phyloP scores from a whole-genome alignment of 257 asterid species.

The Solanum etuberosum region DNA sequence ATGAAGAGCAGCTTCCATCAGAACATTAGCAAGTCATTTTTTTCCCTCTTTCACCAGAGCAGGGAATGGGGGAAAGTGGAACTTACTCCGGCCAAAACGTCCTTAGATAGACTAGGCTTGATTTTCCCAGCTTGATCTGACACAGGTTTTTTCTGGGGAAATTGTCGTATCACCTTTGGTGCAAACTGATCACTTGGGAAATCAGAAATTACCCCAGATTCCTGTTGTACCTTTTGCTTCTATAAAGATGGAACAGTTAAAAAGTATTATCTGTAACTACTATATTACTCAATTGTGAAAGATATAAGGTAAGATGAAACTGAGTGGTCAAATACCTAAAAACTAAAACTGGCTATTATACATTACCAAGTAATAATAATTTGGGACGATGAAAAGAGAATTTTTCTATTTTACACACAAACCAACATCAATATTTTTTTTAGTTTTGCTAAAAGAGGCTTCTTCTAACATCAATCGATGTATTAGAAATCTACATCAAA shows the following conservation, averaged over 20 bases:
- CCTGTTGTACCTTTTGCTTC: slow-evolving; percentile 55
- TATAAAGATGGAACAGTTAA: slow-evolving; percentile 10
- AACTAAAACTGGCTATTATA: not conserved
- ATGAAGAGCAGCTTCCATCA: not conserved
- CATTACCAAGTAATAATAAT: not conserved
- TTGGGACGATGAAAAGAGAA: not conserved
- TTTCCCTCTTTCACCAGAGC: not conserved
- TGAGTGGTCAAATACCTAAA: not conserved
- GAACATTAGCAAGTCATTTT: not conserved
- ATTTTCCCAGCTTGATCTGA: slow-evolving; percentile 22
- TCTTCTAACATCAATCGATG: not conserved
- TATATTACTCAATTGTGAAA: not conserved
- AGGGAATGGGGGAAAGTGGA: not conserved
- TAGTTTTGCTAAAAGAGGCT: not conserved
- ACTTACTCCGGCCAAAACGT: slow-evolving; percentile 63
- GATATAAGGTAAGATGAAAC: not conserved
- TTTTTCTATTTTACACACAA: not conserved
- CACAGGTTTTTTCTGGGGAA: slow-evolving; percentile 56
- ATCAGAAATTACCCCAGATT: slow-evolving; percentile 11
- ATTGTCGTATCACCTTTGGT: slow-evolving; percentile 46
- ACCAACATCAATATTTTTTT: not conserved
- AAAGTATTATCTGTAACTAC: not conserved
- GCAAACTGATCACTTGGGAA: slow-evolving; percentile 8
- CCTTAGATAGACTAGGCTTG: slow-evolving; percentile 44
- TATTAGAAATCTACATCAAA: not conserved